phyloP scores from a whole-genome alignment of 805 yeast species.

The Kodamaea leandrae region DNA sequence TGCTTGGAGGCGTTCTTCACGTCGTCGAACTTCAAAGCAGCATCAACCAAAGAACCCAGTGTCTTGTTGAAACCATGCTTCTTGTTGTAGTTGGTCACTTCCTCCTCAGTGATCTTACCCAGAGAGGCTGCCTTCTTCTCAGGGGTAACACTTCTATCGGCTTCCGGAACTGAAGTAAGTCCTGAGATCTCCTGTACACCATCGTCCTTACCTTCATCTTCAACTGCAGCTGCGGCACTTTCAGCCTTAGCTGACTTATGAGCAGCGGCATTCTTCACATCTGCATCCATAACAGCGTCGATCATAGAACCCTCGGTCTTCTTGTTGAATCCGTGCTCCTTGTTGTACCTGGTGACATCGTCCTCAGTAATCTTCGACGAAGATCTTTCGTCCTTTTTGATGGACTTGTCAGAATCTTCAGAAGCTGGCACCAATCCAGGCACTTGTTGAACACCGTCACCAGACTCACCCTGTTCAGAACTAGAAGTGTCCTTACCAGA shows the following conservation, averaged over 20 bases:
- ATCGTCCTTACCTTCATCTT: background rate
- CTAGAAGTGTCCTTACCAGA: background rate
- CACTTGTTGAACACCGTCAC: conserved; percentile 17
- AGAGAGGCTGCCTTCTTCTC: background rate
- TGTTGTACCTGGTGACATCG: conserved; percentile 26
- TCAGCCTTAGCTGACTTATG: conserved; percentile 12
- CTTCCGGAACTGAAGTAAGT: background rate
- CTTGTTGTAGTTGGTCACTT: conserved; percentile 27
- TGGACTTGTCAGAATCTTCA: conserved; percentile 4
- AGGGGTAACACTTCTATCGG: background rate
- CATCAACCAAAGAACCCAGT: conserved; percentile 19
- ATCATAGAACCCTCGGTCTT: conserved; percentile 21
- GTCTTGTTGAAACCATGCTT: conserved; percentile 23
- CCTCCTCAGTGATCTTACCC: conserved; percentile 20
- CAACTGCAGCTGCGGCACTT: background rate
- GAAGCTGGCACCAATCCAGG: conserved; percentile 18
- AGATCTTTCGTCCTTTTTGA: background rate
- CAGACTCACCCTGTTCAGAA: background rate
- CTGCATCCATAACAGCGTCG: conserved; percentile 25
- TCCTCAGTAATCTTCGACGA: conserved; percentile 18
- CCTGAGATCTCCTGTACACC: conserved; percentile 2
- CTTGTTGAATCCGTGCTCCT: conserved; percentile 24
- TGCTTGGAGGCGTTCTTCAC: conserved; percentile 15
- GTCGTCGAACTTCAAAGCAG: conserved; percentile 17
- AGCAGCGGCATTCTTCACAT: conserved; percentile 15